A percentile compares a stretch with the other conserved stretches of the same genome.
Evolutionary conservation across 176 grass and related monocot genomes (phyloP).

Genomic region (Avena sativa): DNA sequence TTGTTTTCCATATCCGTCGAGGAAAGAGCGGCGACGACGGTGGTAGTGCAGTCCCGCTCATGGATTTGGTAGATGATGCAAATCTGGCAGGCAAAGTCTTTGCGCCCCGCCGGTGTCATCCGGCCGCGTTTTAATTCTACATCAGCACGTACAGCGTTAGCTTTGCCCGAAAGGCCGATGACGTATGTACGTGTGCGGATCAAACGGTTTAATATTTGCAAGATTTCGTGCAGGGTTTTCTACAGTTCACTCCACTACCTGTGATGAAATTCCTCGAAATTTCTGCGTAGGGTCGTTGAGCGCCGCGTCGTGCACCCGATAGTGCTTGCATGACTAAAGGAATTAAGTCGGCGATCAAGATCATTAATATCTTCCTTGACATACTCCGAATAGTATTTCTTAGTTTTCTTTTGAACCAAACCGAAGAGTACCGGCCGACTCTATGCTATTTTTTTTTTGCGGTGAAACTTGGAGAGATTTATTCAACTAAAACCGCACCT

Average conservation of each 20-base stretch:
- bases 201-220: not conserved
- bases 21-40: not conserved
- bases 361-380: not conserved
- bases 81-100: constrained; percentile 15
- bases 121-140: not conserved
- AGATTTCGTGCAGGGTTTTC: not conserved
- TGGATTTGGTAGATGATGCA: constrained; percentile 36
- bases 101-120: constrained; percentile 19
- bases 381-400: too few relatives aligned
- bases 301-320: not conserved
- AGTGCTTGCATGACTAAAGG: not conserved
- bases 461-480: too few relatives aligned
- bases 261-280: constrained; percentile 41
- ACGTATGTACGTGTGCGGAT: not conserved
- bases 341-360: not conserved
- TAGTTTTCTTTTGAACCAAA: not conserved
- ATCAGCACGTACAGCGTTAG: not conserved
- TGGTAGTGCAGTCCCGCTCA: constrained; percentile 47
- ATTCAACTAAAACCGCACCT: too few relatives aligned
- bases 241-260: constrained; percentile 18
- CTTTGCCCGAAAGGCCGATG: constrained; percentile 7
- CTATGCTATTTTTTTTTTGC: too few relatives aligned
- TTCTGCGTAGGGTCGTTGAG: not conserved
- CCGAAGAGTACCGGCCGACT: not conserved
- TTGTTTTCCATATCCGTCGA: constrained; percentile 45